phyloP scores from a whole-genome alignment of 1,139 yeast genomes.

The Suhomyces atakaporum region DNA sequence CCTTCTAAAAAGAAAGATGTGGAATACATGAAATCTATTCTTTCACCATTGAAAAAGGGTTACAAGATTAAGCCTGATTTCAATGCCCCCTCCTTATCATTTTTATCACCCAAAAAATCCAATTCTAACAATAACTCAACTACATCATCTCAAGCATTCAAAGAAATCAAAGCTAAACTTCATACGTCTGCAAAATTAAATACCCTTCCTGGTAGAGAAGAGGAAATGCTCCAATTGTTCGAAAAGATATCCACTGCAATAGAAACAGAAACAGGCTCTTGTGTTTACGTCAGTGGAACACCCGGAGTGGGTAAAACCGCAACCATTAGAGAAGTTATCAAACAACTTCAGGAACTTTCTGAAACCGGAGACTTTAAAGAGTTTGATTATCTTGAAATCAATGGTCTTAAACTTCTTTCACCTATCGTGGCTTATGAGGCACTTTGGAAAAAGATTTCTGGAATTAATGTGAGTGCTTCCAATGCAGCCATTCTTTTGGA shows the following conservation, averaged over 20 bases:
- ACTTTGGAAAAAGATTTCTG: conserved; percentile 76
- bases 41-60: conserved; percentile 32
- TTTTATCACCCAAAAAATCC: conserved; percentile 26
- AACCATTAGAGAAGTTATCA: conserved; percentile 82
- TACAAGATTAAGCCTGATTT: conserved; percentile 30
- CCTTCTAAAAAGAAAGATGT: conserved; percentile 12
- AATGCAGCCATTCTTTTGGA: conserved; percentile 55
- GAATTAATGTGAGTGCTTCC: conserved; percentile 60
- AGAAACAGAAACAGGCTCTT: conserved; percentile 71
- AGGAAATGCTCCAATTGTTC: conserved; percentile 76
- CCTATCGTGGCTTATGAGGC: conserved; percentile 85
- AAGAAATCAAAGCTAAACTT: conserved; percentile 56
- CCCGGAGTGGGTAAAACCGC: conserved; percentile 99
- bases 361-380: conserved; percentile 50
- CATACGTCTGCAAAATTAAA: conserved; percentile 50
- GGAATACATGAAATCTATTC: conserved; percentile 25
- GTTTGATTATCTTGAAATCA: conserved; percentile 81
- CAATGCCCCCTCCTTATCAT: conserved; percentile 26
- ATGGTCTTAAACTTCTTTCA: conserved; percentile 83
- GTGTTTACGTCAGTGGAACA: conserved; percentile 91
- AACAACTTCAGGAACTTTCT: conserved; percentile 55
- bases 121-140: background rate
- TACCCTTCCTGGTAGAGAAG: conserved; percentile 84
- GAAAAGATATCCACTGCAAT: conserved; percentile 76
- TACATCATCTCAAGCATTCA: conserved; percentile 44